These are phyloP conservation scores for Tulasnella calospora DNA, from an alignment of 768 basidiomycete genomes.

Conservation along the genomic window DNA sequence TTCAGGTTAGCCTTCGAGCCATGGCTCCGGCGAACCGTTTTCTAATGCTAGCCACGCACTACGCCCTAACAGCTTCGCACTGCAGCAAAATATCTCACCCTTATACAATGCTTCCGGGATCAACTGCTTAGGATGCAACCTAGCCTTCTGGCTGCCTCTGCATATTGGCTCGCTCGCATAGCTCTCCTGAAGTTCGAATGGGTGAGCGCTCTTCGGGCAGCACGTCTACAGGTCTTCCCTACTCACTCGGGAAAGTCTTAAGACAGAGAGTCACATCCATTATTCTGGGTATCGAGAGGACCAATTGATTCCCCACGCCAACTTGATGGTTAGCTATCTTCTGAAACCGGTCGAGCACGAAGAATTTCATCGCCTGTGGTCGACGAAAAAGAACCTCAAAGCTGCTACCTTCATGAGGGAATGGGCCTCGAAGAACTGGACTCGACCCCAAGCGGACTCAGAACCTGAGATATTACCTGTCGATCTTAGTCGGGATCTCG, in stretches of 20 bases:
- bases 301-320: neutral
- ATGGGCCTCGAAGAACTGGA: neutral
- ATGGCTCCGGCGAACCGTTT: neutral
- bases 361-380: neutral
- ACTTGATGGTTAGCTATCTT: neutral
- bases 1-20: neutral
- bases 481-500: neutral
- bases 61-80: neutral
- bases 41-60: neutral
- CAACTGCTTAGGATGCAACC: neutral
- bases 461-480: neutral
- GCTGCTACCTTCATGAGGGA: neutral
- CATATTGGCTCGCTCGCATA: neutral
- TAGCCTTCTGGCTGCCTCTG: neutral
- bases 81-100: neutral
- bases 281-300: neutral
- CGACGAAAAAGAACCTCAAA: neutral
- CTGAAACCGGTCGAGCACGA: neutral
- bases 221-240: neutral
- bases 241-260: neutral
- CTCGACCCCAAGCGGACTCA: neutral
- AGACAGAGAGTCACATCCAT: neutral
- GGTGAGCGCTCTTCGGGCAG: neutral
- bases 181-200: neutral
- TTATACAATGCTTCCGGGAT: neutral